Conservation (phyloP, 2,329 filamentous ascomycete species). For the Aspergillus unguis region DNA sequence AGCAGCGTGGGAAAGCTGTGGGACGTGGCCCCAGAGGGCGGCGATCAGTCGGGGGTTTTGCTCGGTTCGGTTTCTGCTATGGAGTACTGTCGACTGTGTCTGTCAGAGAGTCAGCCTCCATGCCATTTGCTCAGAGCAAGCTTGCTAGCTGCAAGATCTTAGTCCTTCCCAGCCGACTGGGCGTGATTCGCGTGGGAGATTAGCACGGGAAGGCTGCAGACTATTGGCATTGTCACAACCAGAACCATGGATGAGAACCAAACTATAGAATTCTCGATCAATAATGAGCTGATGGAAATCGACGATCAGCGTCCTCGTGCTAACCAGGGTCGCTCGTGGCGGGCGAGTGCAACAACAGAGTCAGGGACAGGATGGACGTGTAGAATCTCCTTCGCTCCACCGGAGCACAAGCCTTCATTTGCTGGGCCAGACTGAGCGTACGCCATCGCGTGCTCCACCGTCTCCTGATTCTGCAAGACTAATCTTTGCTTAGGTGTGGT, state of each 20-base stretch:
- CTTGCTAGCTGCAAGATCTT: too few species aligned
- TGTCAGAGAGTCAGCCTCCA: not conserved
- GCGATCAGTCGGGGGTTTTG: slow-evolving; percentile 10
- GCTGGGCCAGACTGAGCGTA: slow-evolving; percentile 1
- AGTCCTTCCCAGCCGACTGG: not conserved
- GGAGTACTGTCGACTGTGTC: not conserved
- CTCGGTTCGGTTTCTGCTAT: not conserved
- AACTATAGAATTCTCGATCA: not conserved
- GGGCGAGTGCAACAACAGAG: not conserved
- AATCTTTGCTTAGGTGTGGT: slow-evolving; percentile 2
- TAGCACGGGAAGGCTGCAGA: not conserved
- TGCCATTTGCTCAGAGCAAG: too few species aligned
- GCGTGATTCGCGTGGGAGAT: not conserved
- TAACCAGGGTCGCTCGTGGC: not conserved
- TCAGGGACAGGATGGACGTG: not conserved
- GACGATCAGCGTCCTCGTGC: slow-evolving; percentile 4
- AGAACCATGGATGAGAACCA: slow-evolving; percentile 5
- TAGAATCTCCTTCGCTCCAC: slow-evolving; percentile 3
- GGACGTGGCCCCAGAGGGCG: slow-evolving; percentile 6
- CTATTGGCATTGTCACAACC: not conserved
- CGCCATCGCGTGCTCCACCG: slow-evolving; percentile 10
- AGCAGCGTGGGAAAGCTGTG: not conserved
- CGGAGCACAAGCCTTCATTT: slow-evolving; percentile 2
- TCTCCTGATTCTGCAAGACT: slow-evolving; percentile 16
- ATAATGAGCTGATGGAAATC: not conserved